Percentiles rank a stretch among this genome's conserved stretches.
Conservation (phyloP, 345 rosid genomes). For the Euphorbia peplus region DNA sequence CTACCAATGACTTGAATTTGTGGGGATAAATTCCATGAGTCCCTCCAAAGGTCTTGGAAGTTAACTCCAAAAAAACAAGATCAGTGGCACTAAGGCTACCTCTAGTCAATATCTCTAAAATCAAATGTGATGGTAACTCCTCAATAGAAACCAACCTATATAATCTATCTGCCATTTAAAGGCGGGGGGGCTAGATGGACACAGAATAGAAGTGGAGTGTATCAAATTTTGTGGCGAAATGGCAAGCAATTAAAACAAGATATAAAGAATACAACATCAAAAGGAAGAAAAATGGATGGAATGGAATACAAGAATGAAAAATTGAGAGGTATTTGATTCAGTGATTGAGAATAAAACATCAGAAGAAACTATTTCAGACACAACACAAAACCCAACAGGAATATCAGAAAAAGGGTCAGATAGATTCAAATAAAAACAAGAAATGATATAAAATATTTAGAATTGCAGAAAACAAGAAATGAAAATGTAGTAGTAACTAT, state of each 20-base stretch:
- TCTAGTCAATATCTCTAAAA: slow-evolving; percentile 70
- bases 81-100: slow-evolving; percentile 67
- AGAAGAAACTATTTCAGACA: slow-evolving; percentile 45
- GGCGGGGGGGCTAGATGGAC: too few relatives aligned
- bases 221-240: slow-evolving; percentile 82
- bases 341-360: slow-evolving; percentile 73
- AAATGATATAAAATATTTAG: slow-evolving; percentile 6
- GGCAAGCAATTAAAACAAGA: slow-evolving; percentile 71
- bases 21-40: slow-evolving; percentile 56
- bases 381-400: slow-evolving; percentile 14
- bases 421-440: neutral
- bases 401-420: slow-evolving; percentile 17
- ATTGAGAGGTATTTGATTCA: slow-evolving; percentile 43
- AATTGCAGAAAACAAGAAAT: neutral
- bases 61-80: slow-evolving; percentile 68
- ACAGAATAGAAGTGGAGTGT: neutral
- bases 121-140: slow-evolving; percentile 86
- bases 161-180: slow-evolving; percentile 80
- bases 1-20: slow-evolving; percentile 73
- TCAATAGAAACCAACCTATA: slow-evolving; percentile 51
- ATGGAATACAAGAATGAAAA: slow-evolving; percentile 44
- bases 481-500: neutral
- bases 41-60: slow-evolving; percentile 72
- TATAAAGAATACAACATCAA: slow-evolving; percentile 60
- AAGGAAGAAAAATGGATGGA: slow-evolving; percentile 57